Evolutionary conservation across 2,329 filamentous ascomycete genomes (phyloP).

Genomic region (Claviceps spartinae): DNA sequence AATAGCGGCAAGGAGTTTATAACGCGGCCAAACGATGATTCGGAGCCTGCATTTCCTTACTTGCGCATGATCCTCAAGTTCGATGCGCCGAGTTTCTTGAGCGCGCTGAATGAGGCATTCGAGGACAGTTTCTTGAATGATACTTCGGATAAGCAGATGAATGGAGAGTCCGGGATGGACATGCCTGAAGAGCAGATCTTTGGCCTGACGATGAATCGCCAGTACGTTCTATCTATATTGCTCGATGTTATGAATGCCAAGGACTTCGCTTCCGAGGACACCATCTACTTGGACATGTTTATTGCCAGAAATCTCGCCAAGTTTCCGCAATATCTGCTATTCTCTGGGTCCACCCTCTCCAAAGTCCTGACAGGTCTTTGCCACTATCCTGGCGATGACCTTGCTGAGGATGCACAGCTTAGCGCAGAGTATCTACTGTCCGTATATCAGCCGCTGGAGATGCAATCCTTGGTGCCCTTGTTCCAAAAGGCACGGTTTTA

Average conservation of each 20-base stretch:
- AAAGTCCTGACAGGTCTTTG: constrained; percentile 73
- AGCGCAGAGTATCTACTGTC: constrained; percentile 92
- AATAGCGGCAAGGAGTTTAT: constrained; percentile 45
- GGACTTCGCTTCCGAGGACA: constrained; percentile 67
- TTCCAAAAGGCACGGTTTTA: constrained; percentile 76
- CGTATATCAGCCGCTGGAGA: constrained; percentile 78
- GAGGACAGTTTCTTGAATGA: constrained; percentile 91
- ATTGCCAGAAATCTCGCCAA: constrained; percentile 91
- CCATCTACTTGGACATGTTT: constrained; percentile 97
- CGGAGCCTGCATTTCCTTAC: constrained; percentile 72
- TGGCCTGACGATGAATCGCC: constrained; percentile 65
- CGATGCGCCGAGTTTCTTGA: constrained; percentile 84
- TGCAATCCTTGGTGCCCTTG: constrained; percentile 59
- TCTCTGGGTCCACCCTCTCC: constrained; percentile 75
- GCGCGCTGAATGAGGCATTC: constrained; percentile 91
- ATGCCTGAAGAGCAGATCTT: constrained; percentile 53
- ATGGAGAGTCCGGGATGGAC: constrained; percentile 35
- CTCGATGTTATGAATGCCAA: constrained; percentile 75
- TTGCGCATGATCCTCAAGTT: constrained; percentile 74
- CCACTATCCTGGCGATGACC: constrained; percentile 63
- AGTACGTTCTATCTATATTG: constrained; percentile 84
- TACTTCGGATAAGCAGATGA: constrained; percentile 47
- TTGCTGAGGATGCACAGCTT: constrained; percentile 90
- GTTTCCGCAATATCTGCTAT: constrained; percentile 86
- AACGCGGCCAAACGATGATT: constrained; percentile 39